Evolutionary conservation across 2,329 filamentous ascomycete species (phyloP).

Genomic region (Cordyceps cicadae): DNA sequence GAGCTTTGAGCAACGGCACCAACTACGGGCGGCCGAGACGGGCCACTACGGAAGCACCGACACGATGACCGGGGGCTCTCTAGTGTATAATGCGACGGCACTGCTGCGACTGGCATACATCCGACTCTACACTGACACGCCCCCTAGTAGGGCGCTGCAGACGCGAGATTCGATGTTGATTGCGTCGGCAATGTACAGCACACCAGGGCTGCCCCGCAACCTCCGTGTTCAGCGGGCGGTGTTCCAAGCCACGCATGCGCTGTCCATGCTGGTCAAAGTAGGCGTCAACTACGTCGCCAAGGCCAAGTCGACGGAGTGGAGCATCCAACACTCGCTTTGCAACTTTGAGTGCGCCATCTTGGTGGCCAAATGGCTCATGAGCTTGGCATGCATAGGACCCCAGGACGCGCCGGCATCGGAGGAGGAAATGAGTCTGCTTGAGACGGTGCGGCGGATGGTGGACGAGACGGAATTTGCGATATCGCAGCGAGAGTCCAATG

Average conservation of each 20-base stretch:
- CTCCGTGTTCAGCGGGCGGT: slow-evolving; percentile 54
- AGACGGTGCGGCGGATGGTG: slow-evolving; percentile 49
- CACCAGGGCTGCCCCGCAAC: slow-evolving; percentile 50
- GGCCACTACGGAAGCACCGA: slow-evolving; percentile 40
- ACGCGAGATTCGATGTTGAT: slow-evolving; percentile 56
- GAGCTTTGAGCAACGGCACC: slow-evolving; percentile 49
- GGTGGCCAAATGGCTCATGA: slow-evolving; percentile 53
- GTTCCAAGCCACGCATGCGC: slow-evolving; percentile 58
- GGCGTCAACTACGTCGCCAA: slow-evolving; percentile 55
- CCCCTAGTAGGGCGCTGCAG: slow-evolving; percentile 53
- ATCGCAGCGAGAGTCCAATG: slow-evolving; percentile 37
- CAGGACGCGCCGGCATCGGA: slow-evolving; percentile 40
- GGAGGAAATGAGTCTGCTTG: slow-evolving; percentile 47
- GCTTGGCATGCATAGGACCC: slow-evolving; percentile 43
- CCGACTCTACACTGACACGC: slow-evolving; percentile 56
- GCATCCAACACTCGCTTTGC: slow-evolving; percentile 53
- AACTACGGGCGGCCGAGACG: slow-evolving; percentile 41
- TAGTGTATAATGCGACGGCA: slow-evolving; percentile 60
- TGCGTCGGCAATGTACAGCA: slow-evolving; percentile 50
- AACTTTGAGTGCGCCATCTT: slow-evolving; percentile 55
- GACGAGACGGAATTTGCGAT: slow-evolving; percentile 57
- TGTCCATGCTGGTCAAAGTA: slow-evolving; percentile 58
- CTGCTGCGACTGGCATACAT: slow-evolving; percentile 55
- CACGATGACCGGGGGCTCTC: slow-evolving; percentile 46
- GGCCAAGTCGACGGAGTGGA: slow-evolving; percentile 54